Evolutionary conservation across 441 rosid genomes (phyloP), one percentile per base, ranked within the genome.

Genomic region (Populus hybrid): DNA sequence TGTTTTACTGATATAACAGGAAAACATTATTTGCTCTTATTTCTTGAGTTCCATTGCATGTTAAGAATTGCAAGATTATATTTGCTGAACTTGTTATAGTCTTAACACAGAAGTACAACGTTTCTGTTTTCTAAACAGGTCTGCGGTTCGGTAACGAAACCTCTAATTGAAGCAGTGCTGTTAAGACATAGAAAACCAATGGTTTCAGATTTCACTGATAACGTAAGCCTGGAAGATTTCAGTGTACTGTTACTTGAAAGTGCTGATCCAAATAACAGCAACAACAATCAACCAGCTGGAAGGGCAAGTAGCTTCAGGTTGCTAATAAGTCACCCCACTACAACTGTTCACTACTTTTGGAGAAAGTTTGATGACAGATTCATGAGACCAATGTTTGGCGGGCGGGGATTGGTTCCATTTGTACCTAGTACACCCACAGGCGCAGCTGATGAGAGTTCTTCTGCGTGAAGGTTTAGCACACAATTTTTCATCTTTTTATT

Each of bases 361-460:
- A 87, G 97, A 80, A 88, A 87, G 66, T 87, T 92, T 69, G 94
- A 92, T 69, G 91, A 85, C 64, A 88, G 69, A 74, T 90, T 82
- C 86, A 89, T 92, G 93, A 86, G 94, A 77, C 97, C 93, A 0
- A 82, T 90, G 61, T 92, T 90, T 11, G 97, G 97, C 12, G 94
- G 97, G 28, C 79, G 96, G 23, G 99, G 99, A 75, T 95, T 91
- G 42, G 96, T 90, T 36, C 97, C 97, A 8, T 91, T 83, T 5
- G 85, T 86, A 64, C 95, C 97, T 11, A 88, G 92, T 82, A 91
- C 97, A 57, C 98, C 98, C 1, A 86, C 95, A 9, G 95, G 80
- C 40, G 85, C 82, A 69, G 82, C 80, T 34, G 83, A 80, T 65
- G 89, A 83, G 50, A 73, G 42, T 77, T 73, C 87, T 77, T 64